Evolutionary conservation across 2,329 filamentous ascomycete genomes (phyloP), one percentile per base, ranked within the genome.

Genomic region (Bipolaris bicolor): DNA sequence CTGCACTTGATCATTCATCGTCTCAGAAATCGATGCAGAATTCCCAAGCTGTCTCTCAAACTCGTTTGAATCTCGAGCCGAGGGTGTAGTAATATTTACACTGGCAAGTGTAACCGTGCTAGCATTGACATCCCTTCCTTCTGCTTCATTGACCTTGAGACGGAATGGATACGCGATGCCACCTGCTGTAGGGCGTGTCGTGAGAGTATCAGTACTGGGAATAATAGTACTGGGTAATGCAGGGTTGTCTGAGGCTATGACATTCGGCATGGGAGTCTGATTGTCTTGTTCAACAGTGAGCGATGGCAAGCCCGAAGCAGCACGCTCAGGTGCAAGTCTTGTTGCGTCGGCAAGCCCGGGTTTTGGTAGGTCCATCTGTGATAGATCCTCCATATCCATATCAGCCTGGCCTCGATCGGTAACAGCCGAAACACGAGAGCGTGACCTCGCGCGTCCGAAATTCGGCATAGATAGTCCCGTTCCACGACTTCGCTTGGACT

Each of bases 161-260:
- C 85, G 89, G 69, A 93, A 93, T 0, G 90, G 90, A 64, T 91
- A 83, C 0, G 90, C 89, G 24, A 92, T 84, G 0, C 89, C 88
- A 18, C 85, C 86, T 5, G 90, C 80, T 44, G 86, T 87, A 0
- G 89, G 88, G 2, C 90, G 80, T 68, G 88, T 89, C 5, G 84
- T 85, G 79, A 60, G 81, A 75, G 43, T 83, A 66, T 68, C 80
- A 7, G 80, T 82, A 29, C 80, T 77, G 0, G 82, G 77, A 1
- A 80, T 78, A 3, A 80, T 71, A 0, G 77, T 79, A 48, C 62
- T 68, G 45, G 70, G 68, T 3, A 63, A 67, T 7, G 61, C 61
- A n/a, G 71, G 72, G 7, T 70, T 62, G 1, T 50, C 57, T 5
- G 69, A 70, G 2, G 69, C 46, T 9, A 70, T 61, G 1, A 72